Conservation (phyloP, 768 basidiomycete genomes). For the Tylopilus subfusipes region DNA sequence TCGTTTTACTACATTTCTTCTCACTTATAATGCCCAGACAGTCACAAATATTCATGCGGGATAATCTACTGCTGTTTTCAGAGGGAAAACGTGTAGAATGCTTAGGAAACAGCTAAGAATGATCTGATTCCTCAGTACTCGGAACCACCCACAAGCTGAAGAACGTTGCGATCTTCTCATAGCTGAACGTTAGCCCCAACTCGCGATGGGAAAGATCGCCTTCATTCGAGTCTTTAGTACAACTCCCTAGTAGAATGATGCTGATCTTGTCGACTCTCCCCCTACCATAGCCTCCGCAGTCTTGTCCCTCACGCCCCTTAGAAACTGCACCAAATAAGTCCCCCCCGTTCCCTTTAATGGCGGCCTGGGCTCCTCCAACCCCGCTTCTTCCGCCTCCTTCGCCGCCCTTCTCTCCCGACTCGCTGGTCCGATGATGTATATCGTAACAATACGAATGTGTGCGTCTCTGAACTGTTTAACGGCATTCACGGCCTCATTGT, state of each 20-base stretch:
- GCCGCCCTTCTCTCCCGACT: conserved; percentile 12
- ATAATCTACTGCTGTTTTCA: too few species aligned
- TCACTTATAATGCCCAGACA: too few species aligned
- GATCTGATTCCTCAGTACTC: too few species aligned
- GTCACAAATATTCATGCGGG: too few species aligned
- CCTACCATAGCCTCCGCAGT: conserved; percentile 48
- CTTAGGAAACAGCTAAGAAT: too few species aligned
- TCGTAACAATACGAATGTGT: conserved; percentile 70
- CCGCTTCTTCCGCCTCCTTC: conserved; percentile 4
- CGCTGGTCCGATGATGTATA: conserved; percentile 77
- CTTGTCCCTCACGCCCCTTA: conserved; percentile 68
- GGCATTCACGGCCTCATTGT: conserved; percentile 60
- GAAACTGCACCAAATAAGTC: conserved; percentile 69
- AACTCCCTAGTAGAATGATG: neutral
- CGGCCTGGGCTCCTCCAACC: conserved; percentile 20
- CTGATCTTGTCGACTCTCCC: neutral
- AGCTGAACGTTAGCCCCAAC: neutral
- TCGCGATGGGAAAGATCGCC: neutral
- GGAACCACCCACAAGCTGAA: too few species aligned
- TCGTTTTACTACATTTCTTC: too few species aligned
- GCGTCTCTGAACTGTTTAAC: conserved; percentile 72
- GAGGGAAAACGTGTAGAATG: too few species aligned
- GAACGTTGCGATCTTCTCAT: too few species aligned
- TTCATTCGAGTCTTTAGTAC: neutral
- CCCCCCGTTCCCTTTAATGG: conserved; percentile 74